phyloP scores from a whole-genome alignment of 192 early-diverging fungal genomes.

The Backusella sp. region DNA sequence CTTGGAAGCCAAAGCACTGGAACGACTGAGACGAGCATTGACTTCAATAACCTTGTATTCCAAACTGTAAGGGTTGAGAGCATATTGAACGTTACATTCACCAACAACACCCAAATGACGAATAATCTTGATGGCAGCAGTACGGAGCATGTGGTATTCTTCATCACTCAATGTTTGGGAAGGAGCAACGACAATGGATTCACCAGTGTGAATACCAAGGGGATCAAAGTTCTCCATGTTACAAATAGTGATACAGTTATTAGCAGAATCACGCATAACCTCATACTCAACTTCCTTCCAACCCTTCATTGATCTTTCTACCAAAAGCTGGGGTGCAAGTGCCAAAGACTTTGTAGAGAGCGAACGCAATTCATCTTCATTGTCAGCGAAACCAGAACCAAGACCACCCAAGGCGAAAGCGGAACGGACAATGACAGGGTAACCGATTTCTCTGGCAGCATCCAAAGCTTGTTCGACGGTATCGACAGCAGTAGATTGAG shows the following conservation, averaged over 20 bases:
- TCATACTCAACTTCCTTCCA: constrained; percentile 99
- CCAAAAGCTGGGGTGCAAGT: constrained; percentile 88
- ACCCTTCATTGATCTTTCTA: constrained; percentile 96
- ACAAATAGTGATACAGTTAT: constrained; percentile 99
- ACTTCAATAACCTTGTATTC: constrained; percentile 98
- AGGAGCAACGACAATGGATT: constrained; percentile 98
- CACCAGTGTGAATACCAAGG: constrained; percentile 96
- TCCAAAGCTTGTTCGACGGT: constrained; percentile 83
- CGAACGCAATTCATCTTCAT: constrained; percentile 67
- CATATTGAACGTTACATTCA: constrained; percentile 99
- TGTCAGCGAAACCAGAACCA: constrained; percentile 92
- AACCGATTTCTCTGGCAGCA: constrained; percentile 84
- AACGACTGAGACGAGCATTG: constrained; percentile 92
- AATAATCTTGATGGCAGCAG: constrained; percentile 93
- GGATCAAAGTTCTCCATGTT: constrained; percentile 99
- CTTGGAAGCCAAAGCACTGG: constrained; percentile 90
- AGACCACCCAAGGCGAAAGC: constrained; percentile 95
- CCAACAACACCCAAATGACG: constrained; percentile 96
- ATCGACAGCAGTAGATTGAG: constrained; percentile 86
- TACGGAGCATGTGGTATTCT: constrained; percentile 95
- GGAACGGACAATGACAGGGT: constrained; percentile 93
- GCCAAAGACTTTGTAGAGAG: constrained; percentile 86
- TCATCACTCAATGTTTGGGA: constrained; percentile 95
- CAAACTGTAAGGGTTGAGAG: constrained; percentile 81
- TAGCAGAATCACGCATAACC: constrained; percentile 92